Conservation (phyloP, 2,329 filamentous ascomycete genomes). For the Metarhizium humberi region DNA sequence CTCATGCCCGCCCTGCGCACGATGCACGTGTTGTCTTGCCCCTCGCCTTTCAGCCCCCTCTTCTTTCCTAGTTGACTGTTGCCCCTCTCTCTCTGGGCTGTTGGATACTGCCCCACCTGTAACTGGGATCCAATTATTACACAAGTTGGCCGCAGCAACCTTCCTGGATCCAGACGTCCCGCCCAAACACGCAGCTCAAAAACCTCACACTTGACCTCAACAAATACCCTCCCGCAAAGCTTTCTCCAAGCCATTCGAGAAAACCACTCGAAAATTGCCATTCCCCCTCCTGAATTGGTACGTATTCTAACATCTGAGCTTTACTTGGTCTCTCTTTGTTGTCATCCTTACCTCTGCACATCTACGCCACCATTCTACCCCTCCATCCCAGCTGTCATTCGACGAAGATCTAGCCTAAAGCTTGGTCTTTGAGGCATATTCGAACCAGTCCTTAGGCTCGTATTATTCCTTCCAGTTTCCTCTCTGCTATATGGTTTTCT, state of each 20-base stretch:
- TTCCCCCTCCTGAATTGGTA: neutral
- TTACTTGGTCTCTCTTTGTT: neutral
- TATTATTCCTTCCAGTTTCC: neutral
- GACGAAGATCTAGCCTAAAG: constrained; percentile 10
- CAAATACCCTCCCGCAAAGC: constrained; percentile 1
- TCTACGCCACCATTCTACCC: neutral
- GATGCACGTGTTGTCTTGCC: neutral
- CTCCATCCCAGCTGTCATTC: neutral
- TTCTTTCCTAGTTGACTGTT: neutral
- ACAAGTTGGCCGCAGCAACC: neutral
- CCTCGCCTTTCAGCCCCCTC: neutral
- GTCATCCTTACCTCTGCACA: neutral
- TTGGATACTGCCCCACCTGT: constrained; percentile 13
- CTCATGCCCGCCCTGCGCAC: neutral
- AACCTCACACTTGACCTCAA: constrained; percentile 4
- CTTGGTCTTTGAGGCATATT: constrained; percentile 5
- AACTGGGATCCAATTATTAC: neutral
- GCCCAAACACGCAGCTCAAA: constrained; percentile 2
- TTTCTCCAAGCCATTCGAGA: neutral
- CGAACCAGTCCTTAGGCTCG: neutral
- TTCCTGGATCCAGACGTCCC: neutral
- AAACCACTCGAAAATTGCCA: neutral
- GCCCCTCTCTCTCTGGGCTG: constrained; percentile 1
- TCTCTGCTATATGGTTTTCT: neutral
- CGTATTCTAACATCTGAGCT: neutral